Evolutionary conservation across 805 yeast species (phyloP).

Genomic region (Torulaspora quercuum): DNA sequence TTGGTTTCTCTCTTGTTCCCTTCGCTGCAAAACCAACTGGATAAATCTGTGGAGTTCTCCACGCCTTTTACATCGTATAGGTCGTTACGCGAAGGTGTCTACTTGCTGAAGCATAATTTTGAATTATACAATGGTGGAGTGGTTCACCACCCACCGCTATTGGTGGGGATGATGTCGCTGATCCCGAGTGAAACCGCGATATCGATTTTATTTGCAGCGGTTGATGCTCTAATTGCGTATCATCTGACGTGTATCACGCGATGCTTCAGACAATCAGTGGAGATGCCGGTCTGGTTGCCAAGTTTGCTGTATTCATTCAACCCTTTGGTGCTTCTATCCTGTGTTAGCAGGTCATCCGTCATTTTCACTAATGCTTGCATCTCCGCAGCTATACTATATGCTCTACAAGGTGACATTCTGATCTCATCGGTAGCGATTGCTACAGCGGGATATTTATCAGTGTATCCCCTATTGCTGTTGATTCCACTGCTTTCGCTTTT

Average conservation of each 20-base stretch:
- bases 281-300: conserved; percentile 40
- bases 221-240: conserved; percentile 58
- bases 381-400: conserved; percentile 45
- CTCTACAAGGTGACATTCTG: conserved; percentile 40
- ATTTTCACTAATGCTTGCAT: conserved; percentile 59
- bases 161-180: conserved; percentile 44
- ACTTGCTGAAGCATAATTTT: conserved; percentile 51
- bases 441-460: conserved; percentile 59
- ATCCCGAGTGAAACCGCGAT: conserved; percentile 13
- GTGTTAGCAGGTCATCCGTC: conserved; percentile 64
- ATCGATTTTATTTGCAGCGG: conserved; percentile 48
- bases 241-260: conserved; percentile 49
- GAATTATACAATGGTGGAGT: conserved; percentile 81
- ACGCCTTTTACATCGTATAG: conserved; percentile 39
- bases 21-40: conserved; percentile 26
- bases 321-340: conserved; percentile 70
- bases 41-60: conserved; percentile 35
- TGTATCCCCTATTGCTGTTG: conserved; percentile 57
- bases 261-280: conserved; percentile 18
- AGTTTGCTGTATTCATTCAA: conserved; percentile 70
- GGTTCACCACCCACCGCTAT: conserved; percentile 78
- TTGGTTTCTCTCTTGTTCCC: conserved; percentile 27
- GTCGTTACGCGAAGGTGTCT: conserved; percentile 64
- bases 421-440: conserved; percentile 54
- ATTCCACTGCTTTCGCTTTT: conserved; percentile 50